Evolutionary conservation across 2,329 filamentous ascomycete genomes (phyloP).

Genomic region (Pseudofabraea citricarpa): DNA sequence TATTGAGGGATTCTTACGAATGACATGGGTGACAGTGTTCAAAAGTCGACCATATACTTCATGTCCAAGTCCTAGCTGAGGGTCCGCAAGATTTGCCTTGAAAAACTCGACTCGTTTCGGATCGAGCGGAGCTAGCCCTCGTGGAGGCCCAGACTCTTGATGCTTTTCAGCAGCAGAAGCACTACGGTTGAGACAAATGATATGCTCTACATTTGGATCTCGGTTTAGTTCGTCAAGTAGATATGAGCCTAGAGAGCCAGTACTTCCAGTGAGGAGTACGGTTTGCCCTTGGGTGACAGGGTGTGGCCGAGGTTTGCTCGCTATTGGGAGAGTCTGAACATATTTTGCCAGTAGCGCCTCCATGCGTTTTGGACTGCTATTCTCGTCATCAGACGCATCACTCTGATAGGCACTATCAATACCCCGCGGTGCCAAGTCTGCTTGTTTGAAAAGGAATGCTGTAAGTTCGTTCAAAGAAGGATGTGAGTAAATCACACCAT

Average conservation of each 20-base stretch:
- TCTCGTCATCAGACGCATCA: slow-evolving; percentile 3
- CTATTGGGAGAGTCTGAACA: slow-evolving; percentile 5
- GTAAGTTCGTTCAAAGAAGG: slow-evolving; percentile 7
- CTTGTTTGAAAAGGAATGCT: slow-evolving; percentile 3
- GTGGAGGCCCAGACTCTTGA: slow-evolving; percentile 27
- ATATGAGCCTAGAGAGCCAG: slow-evolving; percentile 43
- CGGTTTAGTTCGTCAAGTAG: slow-evolving; percentile 34
- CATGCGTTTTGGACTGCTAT: neutral
- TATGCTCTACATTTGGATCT: slow-evolving; percentile 30
- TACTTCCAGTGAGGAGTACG: slow-evolving; percentile 40
- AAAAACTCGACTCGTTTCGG: slow-evolving; percentile 41
- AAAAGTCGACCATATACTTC: slow-evolving; percentile 7
- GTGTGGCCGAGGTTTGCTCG: neutral
- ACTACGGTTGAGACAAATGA: slow-evolving; percentile 42
- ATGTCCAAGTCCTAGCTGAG: slow-evolving; percentile 40
- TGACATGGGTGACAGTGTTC: slow-evolving; percentile 33
- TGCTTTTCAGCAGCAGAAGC: slow-evolving; percentile 35
- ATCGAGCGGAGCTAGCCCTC: slow-evolving; percentile 29
- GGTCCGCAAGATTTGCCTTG: slow-evolving; percentile 40
- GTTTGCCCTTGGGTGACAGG: slow-evolving; percentile 3
- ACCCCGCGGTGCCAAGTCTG: slow-evolving; percentile 4
- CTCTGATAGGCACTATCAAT: slow-evolving; percentile 8
- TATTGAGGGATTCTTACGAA: slow-evolving; percentile 1
- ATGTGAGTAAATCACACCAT: slow-evolving; percentile 7
- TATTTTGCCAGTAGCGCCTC: slow-evolving; percentile 8